These are phyloP conservation scores for Dryas octopetala DNA, from an alignment of 306 rosid species.

Conservation along the genomic window DNA sequence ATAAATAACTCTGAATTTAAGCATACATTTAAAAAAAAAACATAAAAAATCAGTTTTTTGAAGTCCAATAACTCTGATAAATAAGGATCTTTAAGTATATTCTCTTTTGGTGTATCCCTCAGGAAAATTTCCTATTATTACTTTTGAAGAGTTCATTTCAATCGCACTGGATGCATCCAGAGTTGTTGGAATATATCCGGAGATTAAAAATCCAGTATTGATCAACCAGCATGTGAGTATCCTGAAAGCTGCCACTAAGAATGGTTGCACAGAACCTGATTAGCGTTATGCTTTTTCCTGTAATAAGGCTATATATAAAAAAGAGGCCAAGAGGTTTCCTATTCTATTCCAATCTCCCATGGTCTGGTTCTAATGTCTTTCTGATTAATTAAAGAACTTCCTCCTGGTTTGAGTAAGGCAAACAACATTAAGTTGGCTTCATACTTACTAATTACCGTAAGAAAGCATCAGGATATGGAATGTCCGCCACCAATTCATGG, in stretches of 20 bases:
- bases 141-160: slow-evolving; percentile 85
- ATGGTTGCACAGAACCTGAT: slow-evolving; percentile 7
- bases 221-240: slow-evolving; percentile 83
- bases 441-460: background rate
- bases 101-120: slow-evolving; percentile 31
- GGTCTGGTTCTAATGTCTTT: background rate
- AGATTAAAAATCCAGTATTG: slow-evolving; percentile 79
- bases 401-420: no score
- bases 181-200: slow-evolving; percentile 97
- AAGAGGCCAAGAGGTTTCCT: background rate
- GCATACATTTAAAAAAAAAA: background rate
- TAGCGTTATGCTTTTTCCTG: background rate
- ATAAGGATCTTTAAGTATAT: slow-evolving; percentile 6
- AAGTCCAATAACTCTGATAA: no score
- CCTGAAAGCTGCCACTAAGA: slow-evolving; percentile 16
- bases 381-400: no score
- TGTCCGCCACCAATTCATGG: background rate
- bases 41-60: no score
- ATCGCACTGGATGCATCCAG: slow-evolving; percentile 82
- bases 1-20: background rate
- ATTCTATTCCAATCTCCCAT: background rate
- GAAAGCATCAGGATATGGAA: background rate
- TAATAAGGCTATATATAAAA: background rate
- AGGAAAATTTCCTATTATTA: slow-evolving; percentile 74
- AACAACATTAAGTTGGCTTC: no score